Conservation (phyloP, 495 filamentous ascomycete genomes). For the Aspergillus heteromorphus region DNA sequence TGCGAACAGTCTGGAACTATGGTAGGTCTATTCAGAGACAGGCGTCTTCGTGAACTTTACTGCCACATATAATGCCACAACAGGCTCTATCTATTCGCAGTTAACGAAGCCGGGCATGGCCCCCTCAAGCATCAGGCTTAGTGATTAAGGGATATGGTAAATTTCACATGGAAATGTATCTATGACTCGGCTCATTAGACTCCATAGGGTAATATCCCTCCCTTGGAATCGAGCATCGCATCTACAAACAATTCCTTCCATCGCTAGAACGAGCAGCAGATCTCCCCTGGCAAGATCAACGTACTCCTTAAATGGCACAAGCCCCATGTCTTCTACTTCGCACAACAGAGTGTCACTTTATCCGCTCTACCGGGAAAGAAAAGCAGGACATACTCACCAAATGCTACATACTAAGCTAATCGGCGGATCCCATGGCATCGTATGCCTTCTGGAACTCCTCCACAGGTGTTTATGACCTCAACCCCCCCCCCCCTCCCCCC, state of each 20-base stretch:
- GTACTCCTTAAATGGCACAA: constrained; percentile 19
- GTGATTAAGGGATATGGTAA: constrained; percentile 20
- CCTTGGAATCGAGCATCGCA: constrained; percentile 38
- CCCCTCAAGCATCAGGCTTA: constrained; percentile 15
- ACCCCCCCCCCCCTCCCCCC: too few relatives aligned
- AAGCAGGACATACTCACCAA: constrained; percentile 1
- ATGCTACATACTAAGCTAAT: constrained; percentile 8
- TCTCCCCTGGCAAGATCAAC: constrained; percentile 41
- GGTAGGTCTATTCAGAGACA: constrained; percentile 7
- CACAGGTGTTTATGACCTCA: constrained; percentile 14
- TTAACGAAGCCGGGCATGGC: constrained; percentile 12
- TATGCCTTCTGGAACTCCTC: constrained; percentile 18
- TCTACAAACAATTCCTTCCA: constrained; percentile 45
- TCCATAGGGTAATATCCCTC: constrained; percentile 26
- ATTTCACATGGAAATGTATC: constrained; percentile 48
- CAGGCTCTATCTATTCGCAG: constrained; percentile 14
- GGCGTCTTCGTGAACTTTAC: constrained; percentile 10
- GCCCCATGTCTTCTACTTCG: constrained; percentile 17
- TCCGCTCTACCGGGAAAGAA: background rate
- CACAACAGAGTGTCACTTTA: constrained; percentile 9
- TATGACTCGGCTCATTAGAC: constrained; percentile 48
- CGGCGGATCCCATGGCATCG: constrained; percentile 13
- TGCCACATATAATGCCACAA: background rate
- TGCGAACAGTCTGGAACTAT: background rate
- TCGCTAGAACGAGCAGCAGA: constrained; percentile 37